These are phyloP conservation scores for Neurospora sp. DNA, from an alignment of 495 filamentous ascomycete species.

Conservation along the genomic window DNA sequence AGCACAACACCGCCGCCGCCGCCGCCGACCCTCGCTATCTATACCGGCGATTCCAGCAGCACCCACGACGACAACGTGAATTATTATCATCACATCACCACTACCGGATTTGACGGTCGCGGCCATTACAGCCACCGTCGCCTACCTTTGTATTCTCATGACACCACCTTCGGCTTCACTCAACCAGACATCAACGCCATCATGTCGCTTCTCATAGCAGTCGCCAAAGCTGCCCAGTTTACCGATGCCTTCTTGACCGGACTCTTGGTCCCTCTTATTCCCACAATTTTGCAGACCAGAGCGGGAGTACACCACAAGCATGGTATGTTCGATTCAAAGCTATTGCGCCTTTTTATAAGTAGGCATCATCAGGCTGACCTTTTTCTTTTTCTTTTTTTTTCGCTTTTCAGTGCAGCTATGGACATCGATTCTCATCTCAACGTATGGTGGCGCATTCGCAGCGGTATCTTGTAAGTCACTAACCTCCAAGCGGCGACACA, in stretches of 20 bases:
- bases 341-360: neutral
- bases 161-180: neutral
- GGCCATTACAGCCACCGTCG: neutral
- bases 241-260: neutral
- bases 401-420: slow-evolving; percentile 16
- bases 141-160: neutral
- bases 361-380: neutral
- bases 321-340: slow-evolving; percentile 1
- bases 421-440: slow-evolving; percentile 17
- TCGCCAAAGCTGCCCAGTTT: neutral
- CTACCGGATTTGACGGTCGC: neutral
- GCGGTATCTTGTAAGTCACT: slow-evolving; percentile 17
- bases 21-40: neutral
- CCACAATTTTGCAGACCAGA: slow-evolving; percentile 12
- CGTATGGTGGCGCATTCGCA: slow-evolving; percentile 20
- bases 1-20: neutral
- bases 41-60: neutral
- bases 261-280: slow-evolving; percentile 14
- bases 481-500: neutral
- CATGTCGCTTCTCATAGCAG: neutral
- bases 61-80: neutral
- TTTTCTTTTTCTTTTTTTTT: neutral
- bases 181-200: neutral
- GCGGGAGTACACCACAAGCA: slow-evolving; percentile 10
- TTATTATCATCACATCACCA: neutral